Evolutionary conservation across 2,329 filamentous ascomycete species (phyloP), one percentile per base, ranked within the genome.

Genomic region (Neofusicoccum cordaticola): DNA sequence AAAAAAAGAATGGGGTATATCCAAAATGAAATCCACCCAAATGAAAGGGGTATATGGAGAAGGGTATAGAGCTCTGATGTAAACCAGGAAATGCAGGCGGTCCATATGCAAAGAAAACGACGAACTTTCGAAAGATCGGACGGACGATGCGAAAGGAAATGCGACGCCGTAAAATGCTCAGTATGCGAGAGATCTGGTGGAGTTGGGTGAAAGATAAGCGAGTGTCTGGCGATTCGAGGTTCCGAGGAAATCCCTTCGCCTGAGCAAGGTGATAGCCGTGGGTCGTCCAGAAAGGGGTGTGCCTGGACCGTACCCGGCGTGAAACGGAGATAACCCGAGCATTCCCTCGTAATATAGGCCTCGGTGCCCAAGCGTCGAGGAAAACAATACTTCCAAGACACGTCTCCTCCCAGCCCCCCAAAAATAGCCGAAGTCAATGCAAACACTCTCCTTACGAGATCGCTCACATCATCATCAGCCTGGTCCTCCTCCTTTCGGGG

Each of bases 401-500:
- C 13, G 27, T 41, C 17, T 56, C 35, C 35, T 34, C 45, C 45
- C 11, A 12, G 5, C 1, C 39, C 5, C 5, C 52, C 52, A 60
- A 60, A 60, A 60, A 60, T 60, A 60, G 17, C n/a, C 17, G 42
- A 47, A 9, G 44, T 60, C 56, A 47, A 60, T 60, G 56, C 56
- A 19, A 48, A 27, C 17, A 12, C n/a, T 47, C 41, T 47, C 56
- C 27, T 17, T 47, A 44, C 56, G 48, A 45, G 34, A 31, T 47
- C 48, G 39, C 61, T 63, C 61, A 63, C 78, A 83, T 83, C 80
- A 82, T 83, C 80, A 83, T 83, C 70, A 84, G 72, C 69, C 79
- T 77, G 45, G 81, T 84, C 58, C 77, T 79, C 64, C 82, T 76
- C 68, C 81, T 78, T 71, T 83, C 80, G 69, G 83, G 77, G 50